Percentiles rank a stretch among this genome's conserved stretches.
Evolutionary conservation across 192 early-diverging fungal genomes (phyloP).

Genomic region (Kappamyces sp.): DNA sequence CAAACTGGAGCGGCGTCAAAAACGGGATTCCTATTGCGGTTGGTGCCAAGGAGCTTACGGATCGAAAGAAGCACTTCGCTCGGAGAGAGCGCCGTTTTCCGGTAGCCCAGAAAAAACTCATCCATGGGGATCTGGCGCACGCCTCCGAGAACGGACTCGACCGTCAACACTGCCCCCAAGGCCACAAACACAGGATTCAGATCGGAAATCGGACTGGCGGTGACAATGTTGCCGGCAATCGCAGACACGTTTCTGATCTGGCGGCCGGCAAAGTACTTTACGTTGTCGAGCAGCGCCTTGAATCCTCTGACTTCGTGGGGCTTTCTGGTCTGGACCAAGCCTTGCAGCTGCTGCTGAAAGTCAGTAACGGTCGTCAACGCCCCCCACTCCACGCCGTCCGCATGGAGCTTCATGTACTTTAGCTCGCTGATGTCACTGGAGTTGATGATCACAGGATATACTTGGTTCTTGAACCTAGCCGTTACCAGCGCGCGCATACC

Average conservation of each 20-base stretch:
- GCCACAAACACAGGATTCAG: slow-evolving; percentile 82
- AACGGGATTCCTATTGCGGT: slow-evolving; percentile 52
- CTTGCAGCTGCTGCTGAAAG: slow-evolving; percentile 41
- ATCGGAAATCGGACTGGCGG: slow-evolving; percentile 85
- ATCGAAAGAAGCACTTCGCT: slow-evolving; percentile 66
- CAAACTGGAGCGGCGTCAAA: slow-evolving; percentile 49
- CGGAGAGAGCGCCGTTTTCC: slow-evolving; percentile 61
- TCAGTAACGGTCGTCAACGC: slow-evolving; percentile 61
- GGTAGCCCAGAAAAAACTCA: slow-evolving; percentile 80
- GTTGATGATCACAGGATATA: slow-evolving; percentile 60
- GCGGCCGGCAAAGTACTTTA: slow-evolving; percentile 73
- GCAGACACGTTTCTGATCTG: slow-evolving; percentile 86
- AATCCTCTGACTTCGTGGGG: slow-evolving; percentile 45
- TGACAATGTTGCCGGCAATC: slow-evolving; percentile 79
- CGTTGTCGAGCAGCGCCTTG: slow-evolving; percentile 63
- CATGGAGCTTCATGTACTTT: slow-evolving; percentile 31
- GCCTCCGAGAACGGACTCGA: slow-evolving; percentile 32
- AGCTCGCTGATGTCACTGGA: slow-evolving; percentile 68
- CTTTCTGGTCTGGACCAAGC: slow-evolving; percentile 10
- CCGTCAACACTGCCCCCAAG: slow-evolving; percentile 47
- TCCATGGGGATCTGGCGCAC: slow-evolving; percentile 50
- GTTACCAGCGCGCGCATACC: too few species aligned
- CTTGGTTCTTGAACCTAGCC: slow-evolving; percentile 55
- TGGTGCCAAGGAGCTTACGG: slow-evolving; percentile 14
- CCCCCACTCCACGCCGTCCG: slow-evolving; percentile 38